Base-by-base conservation (phyloP, 1,284 basidiomycete species). In the Moesziomyces antarcticus region DNA sequence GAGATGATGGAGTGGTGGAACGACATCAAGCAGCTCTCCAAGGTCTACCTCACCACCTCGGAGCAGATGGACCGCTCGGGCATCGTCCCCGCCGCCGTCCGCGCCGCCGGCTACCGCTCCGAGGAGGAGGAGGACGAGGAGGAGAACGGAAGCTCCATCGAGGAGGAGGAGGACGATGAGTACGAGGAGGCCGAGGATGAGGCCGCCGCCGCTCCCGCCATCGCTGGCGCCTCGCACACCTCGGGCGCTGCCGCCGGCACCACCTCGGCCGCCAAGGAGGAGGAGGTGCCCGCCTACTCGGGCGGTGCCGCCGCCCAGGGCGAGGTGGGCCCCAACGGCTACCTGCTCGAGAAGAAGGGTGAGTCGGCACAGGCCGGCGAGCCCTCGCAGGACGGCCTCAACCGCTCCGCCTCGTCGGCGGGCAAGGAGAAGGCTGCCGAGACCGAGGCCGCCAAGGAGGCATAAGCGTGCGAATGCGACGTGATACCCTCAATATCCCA, bases 1-100 rank as follows among this genome's bases (percentile, higher is more conserved):
- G 96, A 97, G 83, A 94, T 98, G 93, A 95, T 98, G 93, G 96
- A 98, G 86, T 97, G 97, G 92, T 99, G 97, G 96, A 98, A 98
- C 85, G 97, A 98, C 85, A 88, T 97, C 57, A 88, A 94, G 79
- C 97, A 98, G 93, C 88, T 99, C 61, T 95, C 93, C 82, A 94
- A 95, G 63, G 88, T 96, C 74, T 99, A 98, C 85, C 89, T 99
- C 59, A 94, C 97, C 57, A 93, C 94, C 52, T 93, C 91, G 72
- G 96, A 98, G 87, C 89, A 91, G 83, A 93, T 98, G 87, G 93
- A 97, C 86, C 88, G 96, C 56, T 91, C 90, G 51, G 96, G 97
- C 5, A 94, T 93, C 11, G 92, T 99, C 20, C 92, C 92, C 45
- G 93, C 94, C 24, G 95, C 94, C 50, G 96, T 99, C 33, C 88